Evolutionary conservation across 2,329 filamentous ascomycete species (phyloP).

Genomic region (Byssothecium circinans): DNA sequence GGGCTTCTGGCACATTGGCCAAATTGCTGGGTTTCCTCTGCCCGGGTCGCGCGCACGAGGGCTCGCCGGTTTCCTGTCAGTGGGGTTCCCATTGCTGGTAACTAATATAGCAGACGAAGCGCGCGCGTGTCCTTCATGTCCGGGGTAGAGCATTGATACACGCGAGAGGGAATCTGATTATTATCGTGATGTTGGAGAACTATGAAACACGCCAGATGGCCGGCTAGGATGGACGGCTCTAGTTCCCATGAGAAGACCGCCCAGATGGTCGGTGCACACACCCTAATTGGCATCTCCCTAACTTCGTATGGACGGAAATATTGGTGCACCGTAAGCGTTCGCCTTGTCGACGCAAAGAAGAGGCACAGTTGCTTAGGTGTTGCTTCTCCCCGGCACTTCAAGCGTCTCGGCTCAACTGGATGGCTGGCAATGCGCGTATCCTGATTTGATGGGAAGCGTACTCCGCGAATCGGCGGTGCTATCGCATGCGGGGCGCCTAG

Average conservation of each 20-base stretch:
- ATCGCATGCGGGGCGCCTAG: background rate
- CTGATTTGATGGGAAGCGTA: background rate
- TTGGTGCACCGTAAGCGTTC: background rate
- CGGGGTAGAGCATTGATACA: too few species aligned
- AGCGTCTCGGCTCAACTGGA: background rate
- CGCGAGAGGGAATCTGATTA: background rate
- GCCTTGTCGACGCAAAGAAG: background rate
- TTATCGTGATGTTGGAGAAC: background rate
- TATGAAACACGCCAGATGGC: background rate
- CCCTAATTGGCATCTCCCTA: background rate
- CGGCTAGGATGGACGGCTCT: background rate
- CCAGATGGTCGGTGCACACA: background rate
- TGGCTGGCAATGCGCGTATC: background rate
- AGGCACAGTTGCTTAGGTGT: constrained; percentile 2
- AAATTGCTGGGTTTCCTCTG: background rate
- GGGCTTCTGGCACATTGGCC: background rate
- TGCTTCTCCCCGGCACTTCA: background rate
- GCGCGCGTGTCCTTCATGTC: too few species aligned
- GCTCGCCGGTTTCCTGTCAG: background rate
- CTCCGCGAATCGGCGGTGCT: background rate
- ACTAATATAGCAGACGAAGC: too few species aligned
- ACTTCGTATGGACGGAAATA: background rate
- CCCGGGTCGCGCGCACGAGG: background rate
- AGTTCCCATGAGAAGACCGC: background rate
- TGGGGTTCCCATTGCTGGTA: background rate